These are phyloP conservation scores for Microdochium nivale DNA, from an alignment of 2,329 filamentous ascomycete species.

Conservation along the genomic window DNA sequence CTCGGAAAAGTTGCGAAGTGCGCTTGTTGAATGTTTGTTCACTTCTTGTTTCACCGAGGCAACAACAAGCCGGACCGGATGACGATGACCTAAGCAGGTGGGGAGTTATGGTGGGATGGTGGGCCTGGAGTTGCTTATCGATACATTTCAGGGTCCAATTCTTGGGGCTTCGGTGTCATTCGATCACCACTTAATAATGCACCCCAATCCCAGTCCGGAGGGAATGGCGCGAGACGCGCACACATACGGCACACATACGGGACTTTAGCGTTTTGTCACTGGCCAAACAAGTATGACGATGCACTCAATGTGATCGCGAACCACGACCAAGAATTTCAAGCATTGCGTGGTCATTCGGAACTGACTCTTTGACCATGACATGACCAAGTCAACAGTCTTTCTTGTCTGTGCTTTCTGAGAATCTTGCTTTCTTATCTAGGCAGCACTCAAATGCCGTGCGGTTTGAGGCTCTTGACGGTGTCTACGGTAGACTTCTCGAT, in stretches of 20 bases:
- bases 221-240: conserved; percentile 1
- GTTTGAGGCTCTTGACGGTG: conserved; percentile 54
- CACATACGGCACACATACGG: no score
- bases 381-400: not conserved
- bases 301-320: no score
- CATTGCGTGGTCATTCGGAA: no score
- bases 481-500: conserved; percentile 57
- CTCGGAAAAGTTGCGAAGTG: no score
- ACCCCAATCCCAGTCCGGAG: not conserved
- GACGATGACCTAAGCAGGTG: not conserved
- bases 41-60: not conserved
- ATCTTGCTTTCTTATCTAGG: not conserved
- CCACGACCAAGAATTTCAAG: not conserved
- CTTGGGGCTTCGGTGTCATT: not conserved
- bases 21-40: not conserved
- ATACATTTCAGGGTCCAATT: not conserved
- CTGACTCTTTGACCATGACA: not conserved
- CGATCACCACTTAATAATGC: not conserved
- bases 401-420: not conserved
- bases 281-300: no score
- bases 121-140: not conserved
- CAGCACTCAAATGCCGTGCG: conserved; percentile 18
- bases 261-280: no score
- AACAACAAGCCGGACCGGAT: not conserved
- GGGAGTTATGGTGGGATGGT: not conserved